phyloP scores from a whole-genome alignment of 2,329 filamentous ascomycete species.

The Botrytis medusae region DNA sequence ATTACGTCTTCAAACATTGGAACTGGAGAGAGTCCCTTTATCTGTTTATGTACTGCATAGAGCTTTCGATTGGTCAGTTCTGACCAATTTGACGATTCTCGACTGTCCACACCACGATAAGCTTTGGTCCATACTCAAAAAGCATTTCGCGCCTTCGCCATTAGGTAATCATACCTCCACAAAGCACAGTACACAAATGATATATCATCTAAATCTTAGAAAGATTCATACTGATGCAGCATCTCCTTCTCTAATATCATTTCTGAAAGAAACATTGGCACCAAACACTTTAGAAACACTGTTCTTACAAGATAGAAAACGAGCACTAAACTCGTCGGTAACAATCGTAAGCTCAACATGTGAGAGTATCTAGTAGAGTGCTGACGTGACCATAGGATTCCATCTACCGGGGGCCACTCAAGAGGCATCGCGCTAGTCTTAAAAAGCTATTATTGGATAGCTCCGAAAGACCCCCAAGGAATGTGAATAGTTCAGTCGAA shows the following conservation, averaged over 20 bases:
- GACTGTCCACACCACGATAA: constrained; percentile 71
- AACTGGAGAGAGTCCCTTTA: constrained; percentile 73
- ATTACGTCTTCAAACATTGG: constrained; percentile 67
- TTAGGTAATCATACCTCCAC: constrained; percentile 34
- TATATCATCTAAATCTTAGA: constrained; percentile 67
- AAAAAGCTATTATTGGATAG: constrained; percentile 75
- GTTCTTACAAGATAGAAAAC: constrained; percentile 68
- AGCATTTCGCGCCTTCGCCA: constrained; percentile 54
- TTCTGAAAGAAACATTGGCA: constrained; percentile 73
- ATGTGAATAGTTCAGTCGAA: constrained; percentile 40
- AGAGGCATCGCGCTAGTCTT: constrained; percentile 68
- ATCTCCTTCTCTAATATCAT: constrained; percentile 66
- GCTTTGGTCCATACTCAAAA: constrained; percentile 71
- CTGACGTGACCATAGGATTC: constrained; percentile 46
- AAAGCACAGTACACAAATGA: constrained; percentile 42
- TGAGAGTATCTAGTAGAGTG: constrained; percentile 17
- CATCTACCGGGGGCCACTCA: constrained; percentile 69
- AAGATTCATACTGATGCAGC: constrained; percentile 74
- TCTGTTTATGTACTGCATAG: constrained; percentile 68
- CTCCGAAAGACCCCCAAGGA: constrained; percentile 52
- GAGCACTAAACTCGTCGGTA: constrained; percentile 53
- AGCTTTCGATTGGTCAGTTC: constrained; percentile 70
- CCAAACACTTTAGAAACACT: constrained; percentile 79
- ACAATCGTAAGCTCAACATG: constrained; percentile 47
- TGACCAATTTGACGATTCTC: constrained; percentile 72